phyloP scores from a whole-genome alignment of 1,284 basidiomycete genomes.

The Fomitopsis palustris region DNA sequence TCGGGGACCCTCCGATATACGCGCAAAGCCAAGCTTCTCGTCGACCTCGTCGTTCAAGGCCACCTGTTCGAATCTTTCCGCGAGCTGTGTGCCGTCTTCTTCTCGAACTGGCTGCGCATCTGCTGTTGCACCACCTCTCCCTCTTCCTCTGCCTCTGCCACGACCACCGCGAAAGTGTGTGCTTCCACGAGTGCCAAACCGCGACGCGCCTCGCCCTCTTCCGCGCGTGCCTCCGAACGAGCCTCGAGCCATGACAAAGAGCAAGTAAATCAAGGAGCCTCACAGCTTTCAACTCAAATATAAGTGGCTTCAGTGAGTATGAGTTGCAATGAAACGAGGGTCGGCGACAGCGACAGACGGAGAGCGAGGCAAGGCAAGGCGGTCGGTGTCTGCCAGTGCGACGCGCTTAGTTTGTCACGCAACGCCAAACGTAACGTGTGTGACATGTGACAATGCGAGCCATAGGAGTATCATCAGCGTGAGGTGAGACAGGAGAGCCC shows the following conservation, averaged over 20 bases:
- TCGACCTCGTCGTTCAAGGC: constrained; percentile 84
- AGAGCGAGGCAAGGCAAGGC: not conserved
- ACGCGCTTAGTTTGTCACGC: not conserved
- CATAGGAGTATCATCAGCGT: not conserved
- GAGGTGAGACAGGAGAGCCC: no score
- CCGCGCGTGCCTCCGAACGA: constrained; percentile 16
- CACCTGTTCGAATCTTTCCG: constrained; percentile 81
- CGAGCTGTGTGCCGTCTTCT: constrained; percentile 82
- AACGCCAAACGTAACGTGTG: not conserved
- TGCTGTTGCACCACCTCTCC: constrained; percentile 37
- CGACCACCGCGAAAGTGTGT: constrained; percentile 35
- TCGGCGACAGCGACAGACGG: no score
- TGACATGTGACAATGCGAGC: not conserved
- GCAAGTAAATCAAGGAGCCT: not conserved
- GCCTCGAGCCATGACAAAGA: constrained; percentile 25
- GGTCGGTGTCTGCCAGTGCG: not conserved
- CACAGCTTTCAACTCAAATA: no score
- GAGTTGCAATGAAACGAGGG: no score
- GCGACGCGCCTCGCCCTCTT: constrained; percentile 22
- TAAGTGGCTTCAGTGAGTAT: no score
- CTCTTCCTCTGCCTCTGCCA: constrained; percentile 54
- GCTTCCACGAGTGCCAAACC: constrained; percentile 34
- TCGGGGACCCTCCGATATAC: constrained; percentile 69
- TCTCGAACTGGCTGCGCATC: constrained; percentile 58
- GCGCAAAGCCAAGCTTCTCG: constrained; percentile 87